Evolutionary conservation across 805 yeast species (phyloP), one percentile per base, ranked within the genome.

Genomic region (Starmerella scarabaei): DNA sequence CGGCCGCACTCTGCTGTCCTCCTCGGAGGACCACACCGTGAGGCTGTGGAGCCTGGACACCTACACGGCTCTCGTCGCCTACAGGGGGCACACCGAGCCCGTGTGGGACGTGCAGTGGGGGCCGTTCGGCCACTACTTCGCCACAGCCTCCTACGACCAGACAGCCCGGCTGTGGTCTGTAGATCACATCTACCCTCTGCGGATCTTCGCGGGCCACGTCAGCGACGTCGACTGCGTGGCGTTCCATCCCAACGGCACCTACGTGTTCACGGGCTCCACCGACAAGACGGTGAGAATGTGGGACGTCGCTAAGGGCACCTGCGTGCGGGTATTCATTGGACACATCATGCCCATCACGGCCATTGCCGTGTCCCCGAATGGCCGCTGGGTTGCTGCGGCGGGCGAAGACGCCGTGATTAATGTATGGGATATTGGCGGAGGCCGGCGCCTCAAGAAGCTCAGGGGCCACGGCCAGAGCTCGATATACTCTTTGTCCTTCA

Each of bases 101-200:
- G 80, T 91, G 21, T 91, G 98, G 98, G 97, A 91, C 57, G 96
- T 91, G 6, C 73, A 80, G 52, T 91, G 84, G 55, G 77, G 94
- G 2, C 98, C 98, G 2, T 65, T 81, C 53, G 98, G 98, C 4
- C 97, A 91, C 62, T 91, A 91, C 63, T 91, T 91, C 61, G 95
- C 93, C n/a, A 86, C 96, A 0, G 95, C 93, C 0, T 83, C 95
- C 2, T 95, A 86, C 56, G 99, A 91, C 57, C 96, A 86, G 59
- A 91, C 98, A 0, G 97, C 97, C 1, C 71, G 97, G 46, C 67
- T 91, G 41, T 91, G 99, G 99, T 85, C 94, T 20, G 84, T 94
- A 52, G 98, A 91, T 59, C 99, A 91, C 61, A 86, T 91, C 33
- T 86, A 88, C 57, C 97, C 99, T 28, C 67, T 91, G 53, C 69